Conservation (phyloP, 352 stramenopile genomes). For the Albugo candida region DNA sequence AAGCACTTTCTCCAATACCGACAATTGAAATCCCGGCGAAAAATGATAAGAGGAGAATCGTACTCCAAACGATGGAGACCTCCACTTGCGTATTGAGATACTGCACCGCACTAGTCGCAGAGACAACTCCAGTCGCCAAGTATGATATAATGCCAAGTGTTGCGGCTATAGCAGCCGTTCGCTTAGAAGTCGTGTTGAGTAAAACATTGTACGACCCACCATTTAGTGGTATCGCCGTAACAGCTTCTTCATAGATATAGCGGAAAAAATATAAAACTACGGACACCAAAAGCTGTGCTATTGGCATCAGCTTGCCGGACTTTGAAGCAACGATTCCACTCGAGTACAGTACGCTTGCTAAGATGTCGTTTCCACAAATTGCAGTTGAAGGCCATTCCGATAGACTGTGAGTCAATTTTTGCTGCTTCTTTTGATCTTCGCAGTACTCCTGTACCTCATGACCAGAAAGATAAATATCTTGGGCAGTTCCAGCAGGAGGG, state of each 20-base stretch:
- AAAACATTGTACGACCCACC: slow-evolving; percentile 84
- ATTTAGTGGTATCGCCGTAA: slow-evolving; percentile 80
- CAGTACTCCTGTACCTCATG: slow-evolving; percentile 1
- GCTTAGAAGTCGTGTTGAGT: slow-evolving; percentile 83
- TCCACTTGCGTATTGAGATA: slow-evolving; percentile 40
- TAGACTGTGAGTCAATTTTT: slow-evolving; percentile 9
- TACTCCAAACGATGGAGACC: slow-evolving; percentile 19
- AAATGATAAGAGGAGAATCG: slow-evolving; percentile 42
- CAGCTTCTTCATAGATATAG: slow-evolving; percentile 82
- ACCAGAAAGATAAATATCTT: slow-evolving; percentile 11
- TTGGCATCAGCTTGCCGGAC: slow-evolving; percentile 68
- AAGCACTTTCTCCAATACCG: slow-evolving; percentile 74
- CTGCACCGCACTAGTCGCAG: slow-evolving; percentile 29
- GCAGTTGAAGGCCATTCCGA: slow-evolving; percentile 72
- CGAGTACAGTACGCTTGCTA: slow-evolving; percentile 76
- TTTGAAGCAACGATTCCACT: slow-evolving; percentile 42
- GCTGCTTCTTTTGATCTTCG: no score
- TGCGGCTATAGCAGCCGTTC: slow-evolving; percentile 70
- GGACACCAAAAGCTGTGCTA: slow-evolving; percentile 65
- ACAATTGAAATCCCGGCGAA: slow-evolving; percentile 69
- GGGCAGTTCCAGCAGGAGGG: slow-evolving; percentile 18
- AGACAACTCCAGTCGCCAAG: slow-evolving; percentile 71
- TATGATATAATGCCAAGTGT: slow-evolving; percentile 84
- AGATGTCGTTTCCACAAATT: slow-evolving; percentile 85
- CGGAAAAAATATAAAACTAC: slow-evolving; percentile 46